These are phyloP conservation scores for Ostreobium quekettii DNA, from an alignment of 139 green algal genomes.

Conservation along the genomic window DNA sequence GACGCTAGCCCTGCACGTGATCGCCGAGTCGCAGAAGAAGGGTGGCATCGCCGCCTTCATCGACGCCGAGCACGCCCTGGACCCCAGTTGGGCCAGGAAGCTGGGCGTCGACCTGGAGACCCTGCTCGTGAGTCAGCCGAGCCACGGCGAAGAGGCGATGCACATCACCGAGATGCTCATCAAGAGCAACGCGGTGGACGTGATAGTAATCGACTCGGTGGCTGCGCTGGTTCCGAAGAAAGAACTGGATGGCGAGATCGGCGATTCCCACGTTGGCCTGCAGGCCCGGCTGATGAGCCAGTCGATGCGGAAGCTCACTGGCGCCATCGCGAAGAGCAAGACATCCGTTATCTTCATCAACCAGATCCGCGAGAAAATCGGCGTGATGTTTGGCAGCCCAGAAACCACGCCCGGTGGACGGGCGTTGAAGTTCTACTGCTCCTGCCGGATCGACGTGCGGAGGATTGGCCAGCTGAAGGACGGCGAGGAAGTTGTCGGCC, in stretches of 20 bases:
- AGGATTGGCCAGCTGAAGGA: constrained; percentile 55
- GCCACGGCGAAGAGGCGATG: constrained; percentile 46
- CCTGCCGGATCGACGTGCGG: constrained; percentile 51
- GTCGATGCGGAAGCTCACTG: constrained; percentile 84
- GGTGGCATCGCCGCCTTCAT: constrained; percentile 61
- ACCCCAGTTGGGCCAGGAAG: constrained; percentile 64
- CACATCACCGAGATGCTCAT: constrained; percentile 34
- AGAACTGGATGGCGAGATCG: constrained; percentile 92
- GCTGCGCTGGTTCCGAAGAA: constrained; percentile 74
- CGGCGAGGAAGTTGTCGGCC: constrained; percentile 40
- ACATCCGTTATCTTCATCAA: constrained; percentile 92
- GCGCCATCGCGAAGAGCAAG: no score
- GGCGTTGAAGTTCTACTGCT: constrained; percentile 92
- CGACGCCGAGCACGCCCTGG: constrained; percentile 92
- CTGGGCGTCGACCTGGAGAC: constrained; percentile 59
- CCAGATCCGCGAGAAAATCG: constrained; percentile 85
- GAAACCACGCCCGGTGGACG: constrained; percentile 86
- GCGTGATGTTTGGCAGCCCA: constrained; percentile 85
- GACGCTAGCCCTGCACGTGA: constrained; percentile 87
- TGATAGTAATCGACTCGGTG: constrained; percentile 90
- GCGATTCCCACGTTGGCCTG: constrained; percentile 49
- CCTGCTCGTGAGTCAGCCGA: constrained; percentile 50
- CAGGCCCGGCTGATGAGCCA: constrained; percentile 92
- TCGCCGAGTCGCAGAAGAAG: constrained; percentile 69
- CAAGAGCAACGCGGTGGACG: constrained; percentile 50